These are phyloP conservation scores for Flaveria bidentis DNA, from an alignment of 129 eudicot species.

Conservation along the genomic window DNA sequence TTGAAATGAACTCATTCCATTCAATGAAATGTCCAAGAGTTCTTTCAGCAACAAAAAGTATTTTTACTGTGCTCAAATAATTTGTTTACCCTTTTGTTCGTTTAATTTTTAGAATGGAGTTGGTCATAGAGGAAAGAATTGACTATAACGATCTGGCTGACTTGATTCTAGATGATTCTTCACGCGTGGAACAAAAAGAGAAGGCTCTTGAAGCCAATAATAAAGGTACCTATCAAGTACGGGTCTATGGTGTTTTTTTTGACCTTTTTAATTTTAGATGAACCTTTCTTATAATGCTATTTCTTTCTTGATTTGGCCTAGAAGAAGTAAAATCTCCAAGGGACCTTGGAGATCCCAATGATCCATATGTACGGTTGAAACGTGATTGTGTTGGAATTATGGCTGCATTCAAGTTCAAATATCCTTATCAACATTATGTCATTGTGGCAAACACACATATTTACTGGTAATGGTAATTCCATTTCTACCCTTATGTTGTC, in stretches of 20 bases:
- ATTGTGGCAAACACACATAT: conserved; percentile 87
- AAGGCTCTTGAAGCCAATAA: conserved; percentile 26
- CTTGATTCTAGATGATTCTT: conserved; percentile 43
- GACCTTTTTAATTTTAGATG: not conserved
- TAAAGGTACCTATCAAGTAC: conserved; percentile 20
- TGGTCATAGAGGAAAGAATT: conserved; percentile 68
- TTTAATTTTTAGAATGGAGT: conserved; percentile 57
- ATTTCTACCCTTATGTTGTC: conserved; percentile 10
- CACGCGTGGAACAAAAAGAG: conserved; percentile 34
- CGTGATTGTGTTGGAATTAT: conserved; percentile 93
- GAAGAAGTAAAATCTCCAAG: conserved; percentile 36
- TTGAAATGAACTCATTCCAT: conserved; percentile 3
- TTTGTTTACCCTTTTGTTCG: conserved; percentile 17
- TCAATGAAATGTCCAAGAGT: not conserved
- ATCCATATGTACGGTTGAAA: conserved; percentile 80
- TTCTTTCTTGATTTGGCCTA: conserved; percentile 27
- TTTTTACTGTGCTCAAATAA: not conserved
- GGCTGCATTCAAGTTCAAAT: conserved; percentile 83
- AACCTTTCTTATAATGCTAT: not conserved
- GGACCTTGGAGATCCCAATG: conserved; percentile 67
- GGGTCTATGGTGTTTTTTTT: not conserved
- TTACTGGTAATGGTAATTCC: conserved; percentile 59
- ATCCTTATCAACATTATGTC: conserved; percentile 54
- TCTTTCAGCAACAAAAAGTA: not conserved
- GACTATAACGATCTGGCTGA: conserved; percentile 88